Conservation (phyloP, 768 basidiomycete species). For the Pisolithus marmoratus region DNA sequence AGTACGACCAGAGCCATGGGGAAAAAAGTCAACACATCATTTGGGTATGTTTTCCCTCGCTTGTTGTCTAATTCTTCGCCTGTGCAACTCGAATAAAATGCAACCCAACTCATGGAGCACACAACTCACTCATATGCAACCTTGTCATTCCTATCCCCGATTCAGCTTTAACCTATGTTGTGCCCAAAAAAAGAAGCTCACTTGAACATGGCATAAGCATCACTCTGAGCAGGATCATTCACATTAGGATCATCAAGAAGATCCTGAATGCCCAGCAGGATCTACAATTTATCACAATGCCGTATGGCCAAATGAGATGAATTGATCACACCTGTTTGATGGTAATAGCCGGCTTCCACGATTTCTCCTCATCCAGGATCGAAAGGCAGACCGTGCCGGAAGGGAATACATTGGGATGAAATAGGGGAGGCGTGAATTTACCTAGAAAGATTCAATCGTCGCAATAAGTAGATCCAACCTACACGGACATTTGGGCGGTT, state of each 20-base stretch:
- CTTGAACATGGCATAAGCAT: conserved; percentile 99
- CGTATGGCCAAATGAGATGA: neutral
- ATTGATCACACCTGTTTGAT: conserved; percentile 79
- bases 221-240: conserved; percentile 95
- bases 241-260: conserved; percentile 94
- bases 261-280: conserved; percentile 93
- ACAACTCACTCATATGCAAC: conserved; percentile 79
- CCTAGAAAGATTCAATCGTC: conserved; percentile 42
- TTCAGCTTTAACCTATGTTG: conserved; percentile 7
- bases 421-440: conserved; percentile 93
- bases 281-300: conserved; percentile 41
- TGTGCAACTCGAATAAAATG: conserved; percentile 24
- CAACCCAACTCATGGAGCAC: neutral
- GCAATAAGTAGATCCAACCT: neutral
- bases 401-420: conserved; percentile 98
- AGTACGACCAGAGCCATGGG: neutral
- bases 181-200: conserved; percentile 35
- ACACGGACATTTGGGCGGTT: conserved; percentile 83
- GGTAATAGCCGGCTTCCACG: conserved; percentile 98
- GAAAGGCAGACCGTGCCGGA: conserved; percentile 98
- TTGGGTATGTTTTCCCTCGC: conserved; percentile 89
- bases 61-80: conserved; percentile 76
- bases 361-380: conserved; percentile 97
- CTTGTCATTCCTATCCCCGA: conserved; percentile 74
- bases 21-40: conserved; percentile 27